These are phyloP conservation scores for Parietaria judaica DNA, from an alignment of 306 rosid species.

Conservation along the genomic window DNA sequence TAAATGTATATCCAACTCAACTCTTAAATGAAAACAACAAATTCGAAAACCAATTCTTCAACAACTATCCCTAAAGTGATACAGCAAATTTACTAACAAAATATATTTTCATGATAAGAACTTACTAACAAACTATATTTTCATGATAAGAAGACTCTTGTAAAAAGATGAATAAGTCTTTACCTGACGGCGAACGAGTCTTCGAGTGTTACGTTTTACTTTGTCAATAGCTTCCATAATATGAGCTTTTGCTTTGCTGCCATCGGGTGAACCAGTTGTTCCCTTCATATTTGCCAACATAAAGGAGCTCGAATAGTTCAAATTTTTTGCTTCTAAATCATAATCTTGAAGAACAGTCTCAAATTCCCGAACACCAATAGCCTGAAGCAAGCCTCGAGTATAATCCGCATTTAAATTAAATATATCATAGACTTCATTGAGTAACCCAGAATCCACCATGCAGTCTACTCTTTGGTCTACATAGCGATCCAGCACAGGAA, in stretches of 20 bases:
- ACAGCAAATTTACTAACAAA: neutral
- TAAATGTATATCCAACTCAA: too few species aligned
- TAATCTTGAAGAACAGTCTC: constrained; percentile 41
- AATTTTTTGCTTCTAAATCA: constrained; percentile 20
- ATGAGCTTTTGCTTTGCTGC: constrained; percentile 26
- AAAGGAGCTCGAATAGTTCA: constrained; percentile 17
- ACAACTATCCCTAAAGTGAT: neutral
- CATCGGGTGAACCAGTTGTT: constrained; percentile 31
- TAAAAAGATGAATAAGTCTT: constrained; percentile 3
- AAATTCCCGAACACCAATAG: constrained; percentile 87
- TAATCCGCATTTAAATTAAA: constrained; percentile 56
- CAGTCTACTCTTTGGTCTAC: constrained; percentile 79
- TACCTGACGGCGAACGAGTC: constrained; percentile 88
- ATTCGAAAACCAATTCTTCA: too few species aligned
- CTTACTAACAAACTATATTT: too few species aligned
- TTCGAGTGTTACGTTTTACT: constrained; percentile 70
- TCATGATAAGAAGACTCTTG: neutral
- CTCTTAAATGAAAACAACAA: too few species aligned
- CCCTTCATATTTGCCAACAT: constrained; percentile 29
- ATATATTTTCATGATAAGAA: neutral
- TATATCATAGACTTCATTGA: constrained; percentile 67
- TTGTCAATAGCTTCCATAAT: constrained; percentile 67
- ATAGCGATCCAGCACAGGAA: constrained; percentile 62
- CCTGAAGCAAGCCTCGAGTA: constrained; percentile 73
- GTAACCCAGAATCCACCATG: constrained; percentile 77